Base-by-base conservation (phyloP, 805 yeast genomes). In the Sugiyamaella boreocaroliniensis region DNA sequence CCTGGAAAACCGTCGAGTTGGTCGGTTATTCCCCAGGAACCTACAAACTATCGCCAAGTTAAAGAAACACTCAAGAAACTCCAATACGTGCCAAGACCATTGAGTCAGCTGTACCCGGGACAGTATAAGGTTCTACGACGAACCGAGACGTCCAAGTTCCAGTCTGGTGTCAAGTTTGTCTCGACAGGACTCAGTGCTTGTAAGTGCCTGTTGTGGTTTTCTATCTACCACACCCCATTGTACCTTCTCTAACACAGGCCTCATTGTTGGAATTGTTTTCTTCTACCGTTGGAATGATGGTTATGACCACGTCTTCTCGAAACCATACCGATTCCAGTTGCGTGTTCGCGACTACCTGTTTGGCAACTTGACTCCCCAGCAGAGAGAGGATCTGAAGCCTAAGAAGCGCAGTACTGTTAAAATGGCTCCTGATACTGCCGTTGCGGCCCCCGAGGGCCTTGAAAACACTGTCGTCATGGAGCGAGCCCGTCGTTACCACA, bases 271-370 rank as follows among this genome's bases (percentile, higher is more conserved):
- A 61, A 81, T 82, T 19, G 77, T 85, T 1, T 88, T 88, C 65
- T 82, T 86, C 69, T 79, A 83, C 65, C 72, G 89, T 49, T 87
- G 96, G 96, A 86, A 88, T 63, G 93, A 87, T 54, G 89, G 89
- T 2, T 78, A 79, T 57, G 92, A 87, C 53, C 83, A 87, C 61
- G 81, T 85, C 7, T 81, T 87, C 68, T 77, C 88, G 11, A 80
- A 77, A 42, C 80, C 85, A 48, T 81, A 86, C 66, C 68, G 92
- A 48, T 65, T 74, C 22, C 81, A 87, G 57, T 74, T 87, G 43
- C 68, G 77, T 40, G 45, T 77, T 45, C 79, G 86, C 62, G 82
- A 82, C 57, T 59, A 65, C 50, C 45, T 85, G 1, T 55, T 76
- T n/a, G 85, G 85, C 1, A 68, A 68, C 16, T 71, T 88, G 53